These are phyloP conservation scores for Aureobasidium sp. DNA, from an alignment of 2,329 filamentous ascomycete species.

Conservation along the genomic window DNA sequence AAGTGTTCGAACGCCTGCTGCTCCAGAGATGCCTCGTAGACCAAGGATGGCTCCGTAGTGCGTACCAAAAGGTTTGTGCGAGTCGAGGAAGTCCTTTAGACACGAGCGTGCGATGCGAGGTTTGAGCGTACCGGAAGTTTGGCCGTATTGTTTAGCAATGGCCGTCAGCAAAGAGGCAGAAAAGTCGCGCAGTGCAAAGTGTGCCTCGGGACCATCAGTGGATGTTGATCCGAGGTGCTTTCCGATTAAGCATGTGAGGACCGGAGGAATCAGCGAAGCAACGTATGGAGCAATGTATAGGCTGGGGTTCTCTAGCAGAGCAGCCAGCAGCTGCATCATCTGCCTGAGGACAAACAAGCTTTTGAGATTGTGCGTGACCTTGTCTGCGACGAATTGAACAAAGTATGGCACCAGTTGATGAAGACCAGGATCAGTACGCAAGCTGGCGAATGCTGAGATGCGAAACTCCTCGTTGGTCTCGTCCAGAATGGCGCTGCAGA, in stretches of 20 bases:
- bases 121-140: slow-evolving; percentile 73
- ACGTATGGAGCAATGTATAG: slow-evolving; percentile 69
- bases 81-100: slow-evolving; percentile 85
- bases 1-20: slow-evolving; percentile 56
- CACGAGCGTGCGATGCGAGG: slow-evolving; percentile 88
- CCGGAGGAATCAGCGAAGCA: slow-evolving; percentile 68
- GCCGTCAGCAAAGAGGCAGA: slow-evolving; percentile 74
- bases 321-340: slow-evolving; percentile 84
- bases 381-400: slow-evolving; percentile 89
- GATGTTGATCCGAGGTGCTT: slow-evolving; percentile 62
- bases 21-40: slow-evolving; percentile 67
- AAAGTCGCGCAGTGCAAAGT: slow-evolving; percentile 78
- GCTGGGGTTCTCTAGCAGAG: slow-evolving; percentile 74
- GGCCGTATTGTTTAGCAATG: slow-evolving; percentile 74
- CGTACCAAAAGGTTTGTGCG: slow-evolving; percentile 70
- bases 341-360: slow-evolving; percentile 82
- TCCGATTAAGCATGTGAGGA: slow-evolving; percentile 84
- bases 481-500: slow-evolving; percentile 81
- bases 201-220: slow-evolving; percentile 44
- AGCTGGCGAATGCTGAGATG: slow-evolving; percentile 74
- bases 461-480: slow-evolving; percentile 82
- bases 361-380: slow-evolving; percentile 89
- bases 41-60: slow-evolving; percentile 86
- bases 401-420: slow-evolving; percentile 97
- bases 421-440: slow-evolving; percentile 82